Evolutionary conservation across 2,329 filamentous ascomycete genomes (phyloP), one percentile per base, ranked within the genome.

Genomic region (Aspergillus aculeatinus): DNA sequence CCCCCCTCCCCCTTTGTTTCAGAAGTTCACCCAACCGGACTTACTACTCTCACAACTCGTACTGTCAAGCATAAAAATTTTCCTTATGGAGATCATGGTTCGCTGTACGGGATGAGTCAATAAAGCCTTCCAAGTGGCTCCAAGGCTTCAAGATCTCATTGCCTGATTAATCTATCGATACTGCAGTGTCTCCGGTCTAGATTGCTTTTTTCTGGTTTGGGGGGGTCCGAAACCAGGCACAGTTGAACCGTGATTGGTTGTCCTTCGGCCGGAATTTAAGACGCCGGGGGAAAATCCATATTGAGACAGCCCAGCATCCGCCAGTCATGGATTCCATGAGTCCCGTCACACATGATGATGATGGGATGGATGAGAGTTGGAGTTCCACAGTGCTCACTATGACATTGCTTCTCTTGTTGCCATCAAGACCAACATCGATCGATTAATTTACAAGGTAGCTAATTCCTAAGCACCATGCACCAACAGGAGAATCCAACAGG

Each of bases 211-310:
- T 48, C 16, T 42, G 48, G 19, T 29, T 27, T 29, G 6, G 19
- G 53, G 25, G 48, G 53, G 53, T n/a, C 44, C 53, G 53, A 35
- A 47, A 23, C 42, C 53, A 55, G 42, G 53, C 42, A 55, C 53
- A 31, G 33, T 29, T n/a, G 31, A 27, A 47, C 53, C n/a, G 16
- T 44, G 39, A 44, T 44, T n/a, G 39, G 39, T 9, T 44, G 39
- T 16, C 6, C 39, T 44, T 44, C 39, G 39, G 39, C 39, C 39
- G 39, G 39, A 44, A 44, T 16, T 44, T 6, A 5, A 44, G 39
- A 14, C 39, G 39, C 39, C n/a, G 39, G 39, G 35, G 39, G 7
- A 44, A 42, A 35, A 35, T 35, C 33, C 33, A 35, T 16, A 12
- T 16, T 12, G 14, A 16, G 33, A 12, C 33, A 35, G 14, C 33